Percentiles rank a stretch among this genome's conserved stretches.
Evolutionary conservation across 108 stramenopile species (phyloP).

Genomic region (Cyclotella cryptica): DNA sequence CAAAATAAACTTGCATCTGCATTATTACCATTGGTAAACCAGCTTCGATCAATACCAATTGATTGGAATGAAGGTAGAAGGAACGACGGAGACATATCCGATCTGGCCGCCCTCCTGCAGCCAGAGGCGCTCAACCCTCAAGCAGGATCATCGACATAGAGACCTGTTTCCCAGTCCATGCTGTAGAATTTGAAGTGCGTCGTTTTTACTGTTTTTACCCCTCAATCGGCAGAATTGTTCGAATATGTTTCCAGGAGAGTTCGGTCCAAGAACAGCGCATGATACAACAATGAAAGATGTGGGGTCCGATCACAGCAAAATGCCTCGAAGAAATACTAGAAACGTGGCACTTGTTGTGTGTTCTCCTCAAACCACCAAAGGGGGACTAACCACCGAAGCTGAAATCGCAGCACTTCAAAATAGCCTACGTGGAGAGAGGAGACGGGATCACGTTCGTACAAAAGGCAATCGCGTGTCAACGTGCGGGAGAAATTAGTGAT

Average conservation of each 20-base stretch:
- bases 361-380: conserved; percentile 46
- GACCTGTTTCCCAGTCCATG: conserved; percentile 22
- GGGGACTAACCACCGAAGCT: conserved; percentile 30
- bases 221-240: conserved; percentile 39
- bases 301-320: neutral
- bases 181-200: conserved; percentile 20
- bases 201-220: conserved; percentile 24
- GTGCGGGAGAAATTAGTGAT: conserved; percentile 48
- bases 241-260: conserved; percentile 42
- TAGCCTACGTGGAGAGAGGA: conserved; percentile 78
- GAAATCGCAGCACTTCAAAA: conserved; percentile 25
- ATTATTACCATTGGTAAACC: conserved; percentile 1
- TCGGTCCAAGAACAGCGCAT: conserved; percentile 8
- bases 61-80: neutral
- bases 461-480: conserved; percentile 78
- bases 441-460: conserved; percentile 80
- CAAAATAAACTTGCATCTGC: too few relatives aligned
- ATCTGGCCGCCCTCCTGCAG: conserved; percentile 19
- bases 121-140: conserved; percentile 50
- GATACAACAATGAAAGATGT: neutral
- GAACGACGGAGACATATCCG: conserved; percentile 13
- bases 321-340: neutral
- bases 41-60: neutral
- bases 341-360: conserved; percentile 34
- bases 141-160: conserved; percentile 22